Conservation (phyloP, 768 basidiomycete genomes). For the Mycena rebaudengoi region DNA sequence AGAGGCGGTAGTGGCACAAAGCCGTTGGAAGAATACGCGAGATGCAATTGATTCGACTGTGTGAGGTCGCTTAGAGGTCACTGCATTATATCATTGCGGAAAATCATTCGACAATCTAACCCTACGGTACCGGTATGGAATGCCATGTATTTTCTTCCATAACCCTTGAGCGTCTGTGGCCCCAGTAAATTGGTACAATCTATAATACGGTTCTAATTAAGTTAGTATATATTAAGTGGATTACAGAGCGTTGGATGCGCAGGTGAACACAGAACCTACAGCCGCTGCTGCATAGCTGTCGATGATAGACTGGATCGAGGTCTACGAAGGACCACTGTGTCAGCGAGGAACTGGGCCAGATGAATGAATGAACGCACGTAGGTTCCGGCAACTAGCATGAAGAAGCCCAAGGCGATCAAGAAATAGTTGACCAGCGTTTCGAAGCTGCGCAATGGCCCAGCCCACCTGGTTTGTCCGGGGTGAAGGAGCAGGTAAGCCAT, state of each 20-base stretch:
- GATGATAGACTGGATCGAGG: constrained; percentile 47
- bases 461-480: constrained; percentile 45
- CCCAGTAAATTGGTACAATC: no score
- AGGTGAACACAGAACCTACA: constrained; percentile 42
- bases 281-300: constrained; percentile 38
- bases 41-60: no score
- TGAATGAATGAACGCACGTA: constrained; percentile 45
- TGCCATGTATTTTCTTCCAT: no score
- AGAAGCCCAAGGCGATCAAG: constrained; percentile 46
- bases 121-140: no score
- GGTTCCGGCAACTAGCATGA: constrained; percentile 48
- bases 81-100: no score
- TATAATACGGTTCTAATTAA: no score
- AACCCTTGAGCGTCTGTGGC: no score
- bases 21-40: no score
- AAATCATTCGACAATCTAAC: no score
- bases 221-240: background rate
- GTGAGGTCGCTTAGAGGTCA: no score
- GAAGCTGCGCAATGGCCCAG: constrained; percentile 34
- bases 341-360: constrained; percentile 22
- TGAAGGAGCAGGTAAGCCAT: constrained; percentile 51
- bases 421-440: constrained; percentile 50
- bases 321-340: constrained; percentile 29
- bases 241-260: constrained; percentile 43
- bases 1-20: no score